These are phyloP conservation scores for Colletotrichum navitas DNA, from an alignment of 2,329 filamentous ascomycete genomes.

Conservation along the genomic window DNA sequence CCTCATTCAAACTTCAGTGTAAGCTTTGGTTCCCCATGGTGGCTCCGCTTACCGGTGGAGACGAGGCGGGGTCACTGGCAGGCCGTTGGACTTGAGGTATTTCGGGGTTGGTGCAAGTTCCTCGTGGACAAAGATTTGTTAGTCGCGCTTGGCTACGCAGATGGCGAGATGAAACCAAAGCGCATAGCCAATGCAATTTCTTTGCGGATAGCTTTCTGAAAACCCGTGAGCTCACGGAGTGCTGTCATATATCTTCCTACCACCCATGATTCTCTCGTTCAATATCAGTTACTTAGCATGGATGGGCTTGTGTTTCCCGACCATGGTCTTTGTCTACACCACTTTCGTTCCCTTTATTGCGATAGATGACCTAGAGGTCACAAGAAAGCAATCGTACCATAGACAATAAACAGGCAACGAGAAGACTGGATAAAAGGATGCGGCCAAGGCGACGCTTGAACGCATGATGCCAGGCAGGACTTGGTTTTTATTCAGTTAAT, in stretches of 20 bases:
- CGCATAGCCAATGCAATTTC: not conserved
- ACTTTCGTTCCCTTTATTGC: no score
- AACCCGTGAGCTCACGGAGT: not conserved
- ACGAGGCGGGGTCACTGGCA: not conserved
- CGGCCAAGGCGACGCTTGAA: not conserved
- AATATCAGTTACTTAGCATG: not conserved
- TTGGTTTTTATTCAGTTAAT: not conserved
- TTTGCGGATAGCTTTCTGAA: no score
- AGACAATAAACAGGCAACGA: no score
- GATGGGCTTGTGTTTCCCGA: not conserved
- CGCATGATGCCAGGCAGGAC: not conserved
- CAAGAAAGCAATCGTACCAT: not conserved
- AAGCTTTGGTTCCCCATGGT: not conserved
- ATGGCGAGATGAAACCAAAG: not conserved
- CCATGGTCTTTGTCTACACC: no score
- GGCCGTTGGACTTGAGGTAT: not conserved
- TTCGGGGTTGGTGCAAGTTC: not conserved
- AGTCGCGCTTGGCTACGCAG: not conserved
- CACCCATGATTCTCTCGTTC: not conserved
- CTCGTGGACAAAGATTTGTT: not conserved
- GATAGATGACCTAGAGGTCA: not conserved
- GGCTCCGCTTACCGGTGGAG: not conserved
- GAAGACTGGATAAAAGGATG: not conserved
- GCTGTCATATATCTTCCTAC: no score
- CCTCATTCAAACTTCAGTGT: not conserved